Percentiles rank a stretch among this genome's conserved stretches.
Conservation (phyloP, 805 yeast species). For the Metschnikowia cubensis region DNA sequence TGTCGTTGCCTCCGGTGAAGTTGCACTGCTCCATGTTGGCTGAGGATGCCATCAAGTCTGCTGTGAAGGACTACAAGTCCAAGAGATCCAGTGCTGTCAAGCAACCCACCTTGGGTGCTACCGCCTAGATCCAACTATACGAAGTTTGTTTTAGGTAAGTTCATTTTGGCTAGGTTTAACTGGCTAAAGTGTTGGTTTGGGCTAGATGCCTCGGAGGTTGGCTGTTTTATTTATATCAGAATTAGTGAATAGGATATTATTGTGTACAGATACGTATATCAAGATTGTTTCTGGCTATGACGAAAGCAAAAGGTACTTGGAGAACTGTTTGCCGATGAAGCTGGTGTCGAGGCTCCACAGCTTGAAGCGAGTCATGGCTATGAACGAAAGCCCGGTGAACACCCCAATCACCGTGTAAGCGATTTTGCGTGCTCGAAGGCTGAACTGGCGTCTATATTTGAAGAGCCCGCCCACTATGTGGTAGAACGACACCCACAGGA, state of each 20-base stretch:
- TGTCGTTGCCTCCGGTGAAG: constrained; percentile 94
- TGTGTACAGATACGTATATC: not conserved
- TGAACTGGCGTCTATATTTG: constrained; percentile 41
- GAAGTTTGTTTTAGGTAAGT: not conserved
- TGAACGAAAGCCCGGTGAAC: constrained; percentile 32
- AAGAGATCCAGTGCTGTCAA: constrained; percentile 52
- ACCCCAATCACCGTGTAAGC: constrained; percentile 43
- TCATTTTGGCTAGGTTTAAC: not conserved
- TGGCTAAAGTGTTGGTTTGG: not conserved
- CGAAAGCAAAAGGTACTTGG: constrained; percentile 21
- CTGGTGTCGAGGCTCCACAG: constrained; percentile 22
- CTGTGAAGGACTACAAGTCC: constrained; percentile 88
- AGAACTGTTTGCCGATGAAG: constrained; percentile 28
- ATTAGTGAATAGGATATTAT: not conserved
- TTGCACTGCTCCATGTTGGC: constrained; percentile 98
- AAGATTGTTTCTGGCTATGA: not conserved
- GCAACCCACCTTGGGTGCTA: constrained; percentile 54
- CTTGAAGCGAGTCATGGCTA: constrained; percentile 31
- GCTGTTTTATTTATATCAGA: not conserved
- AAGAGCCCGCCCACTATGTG: constrained; percentile 54
- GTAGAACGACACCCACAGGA: constrained; percentile 34
- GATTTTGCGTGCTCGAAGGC: constrained; percentile 36
- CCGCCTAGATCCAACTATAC: not conserved
- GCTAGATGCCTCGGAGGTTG: constrained; percentile 2
- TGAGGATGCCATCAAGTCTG: constrained; percentile 97